Base-by-base conservation (phyloP, 2,329 filamentous ascomycete species). In the Paraphoma sp. region DNA sequence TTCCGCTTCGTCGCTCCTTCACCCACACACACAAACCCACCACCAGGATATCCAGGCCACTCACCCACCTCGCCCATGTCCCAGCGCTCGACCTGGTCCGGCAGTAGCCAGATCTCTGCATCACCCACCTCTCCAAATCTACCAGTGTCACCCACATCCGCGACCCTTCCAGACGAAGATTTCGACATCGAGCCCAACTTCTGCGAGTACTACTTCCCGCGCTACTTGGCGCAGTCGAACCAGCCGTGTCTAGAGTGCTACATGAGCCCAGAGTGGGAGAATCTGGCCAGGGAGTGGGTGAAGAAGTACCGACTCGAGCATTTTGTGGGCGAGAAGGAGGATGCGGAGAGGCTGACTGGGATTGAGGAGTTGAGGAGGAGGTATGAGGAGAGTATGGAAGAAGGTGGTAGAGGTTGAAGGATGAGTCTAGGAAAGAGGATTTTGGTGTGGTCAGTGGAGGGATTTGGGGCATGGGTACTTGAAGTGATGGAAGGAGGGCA, bases 211-310 rank as follows among this genome's bases (percentile, higher is more conserved):
- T 59, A 62, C 52, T 67, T 71, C 43, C 58, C 61, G n/a, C 63
- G 48, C 40, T 48, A 62, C 23, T 48, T 67, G 1, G 56, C 62
- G 2, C 36, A 29, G 4, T 64, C 62, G 29, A 45, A 45, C 12
- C 60, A 59, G 33, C 71, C 72, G 4, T 75, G 72, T 33, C 29
- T 63, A 16, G 46, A 51, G 6, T 75, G 71, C 54, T 74, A 72
- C 33, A 40, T 64, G 47, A 30, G 56, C 31, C 60, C 62, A 0
- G 43, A 63, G 53, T 73, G 64, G 56, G 48, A 53, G 43, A 14
- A 4, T 1, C 17, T 59, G 23, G 51, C 59, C 11, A 17, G 16
- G 8, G n/a, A 31, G 6, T 71, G 63, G 65, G 60, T 68, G 56
- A 53, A 55, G 7, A 46, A 44, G 28, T 72, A 71, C 56, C 17